phyloP scores from a whole-genome alignment of 768 basidiomycete species.

The Vararia minispora region DNA sequence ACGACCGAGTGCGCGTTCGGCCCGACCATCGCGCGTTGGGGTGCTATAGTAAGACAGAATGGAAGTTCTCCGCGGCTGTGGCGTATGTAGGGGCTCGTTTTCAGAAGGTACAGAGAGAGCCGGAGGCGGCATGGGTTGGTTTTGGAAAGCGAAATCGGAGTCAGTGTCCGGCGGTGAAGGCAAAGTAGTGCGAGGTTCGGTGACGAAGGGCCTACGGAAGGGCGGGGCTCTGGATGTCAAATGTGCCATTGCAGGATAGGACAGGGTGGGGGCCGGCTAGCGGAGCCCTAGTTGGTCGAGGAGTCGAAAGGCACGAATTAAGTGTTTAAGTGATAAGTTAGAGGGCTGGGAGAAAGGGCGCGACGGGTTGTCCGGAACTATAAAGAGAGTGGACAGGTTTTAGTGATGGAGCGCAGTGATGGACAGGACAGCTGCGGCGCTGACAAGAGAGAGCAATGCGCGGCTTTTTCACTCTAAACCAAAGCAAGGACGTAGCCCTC shows the following conservation, averaged over 20 bases:
- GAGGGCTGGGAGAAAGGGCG: too few species aligned
- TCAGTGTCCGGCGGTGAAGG: constrained; percentile 26
- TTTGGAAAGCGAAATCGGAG: constrained; percentile 13
- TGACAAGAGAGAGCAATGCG: too few species aligned
- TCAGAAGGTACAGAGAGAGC: neutral
- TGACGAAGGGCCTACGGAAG: constrained; percentile 35
- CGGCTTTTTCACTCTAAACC: too few species aligned
- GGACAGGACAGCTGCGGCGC: too few species aligned
- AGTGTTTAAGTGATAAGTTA: too few species aligned
- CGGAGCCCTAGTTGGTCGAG: too few species aligned
- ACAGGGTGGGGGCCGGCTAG: too few species aligned
- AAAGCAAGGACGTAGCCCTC: too few species aligned
- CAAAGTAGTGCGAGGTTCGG: constrained; percentile 28
- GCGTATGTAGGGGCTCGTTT: constrained; percentile 15
- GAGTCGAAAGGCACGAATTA: too few species aligned
- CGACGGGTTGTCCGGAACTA: too few species aligned
- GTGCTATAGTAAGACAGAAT: constrained; percentile 47
- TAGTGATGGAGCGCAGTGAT: too few species aligned
- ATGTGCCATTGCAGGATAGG: constrained; percentile 15
- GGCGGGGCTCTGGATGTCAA: constrained; percentile 15
- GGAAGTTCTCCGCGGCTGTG: constrained; percentile 33
- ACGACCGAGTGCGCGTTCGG: constrained; percentile 28
- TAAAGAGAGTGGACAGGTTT: too few species aligned
- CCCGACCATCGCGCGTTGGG: constrained; percentile 27
- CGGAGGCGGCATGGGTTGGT: neutral